Evolutionary conservation across 495 filamentous ascomycete species (phyloP), one percentile per base, ranked within the genome.

Genomic region (Staphylotrichum tortipilum): DNA sequence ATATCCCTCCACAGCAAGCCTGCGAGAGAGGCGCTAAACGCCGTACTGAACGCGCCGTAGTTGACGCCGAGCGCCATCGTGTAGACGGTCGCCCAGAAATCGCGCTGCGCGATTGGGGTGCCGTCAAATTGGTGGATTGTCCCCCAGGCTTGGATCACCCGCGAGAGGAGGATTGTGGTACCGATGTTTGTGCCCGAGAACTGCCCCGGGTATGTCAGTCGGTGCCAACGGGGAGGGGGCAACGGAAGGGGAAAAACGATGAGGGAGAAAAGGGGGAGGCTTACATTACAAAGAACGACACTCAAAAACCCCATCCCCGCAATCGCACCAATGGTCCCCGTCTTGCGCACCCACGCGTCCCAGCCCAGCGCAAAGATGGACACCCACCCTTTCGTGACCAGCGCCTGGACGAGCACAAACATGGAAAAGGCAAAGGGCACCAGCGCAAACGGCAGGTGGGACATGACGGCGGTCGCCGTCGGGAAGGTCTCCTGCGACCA

Each of bases 141-240:
- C 40, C 73, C 60, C 82, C 82, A 84, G 0, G 73, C 65, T 51
- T 84, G 82, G 34, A 85, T 77, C 8, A 85, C 71, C 14, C 81
- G 78, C 10, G 74, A 82, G 14, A 84, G 70, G 5, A 84, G 73
- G 57, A 85, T 84, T 4, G 81, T 81, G 2, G 81, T 83, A 15
- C 82, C 81, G 43, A 84, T 85, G 51, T 85, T 84, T 9, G 81
- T 84, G 12, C 81, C 82, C 10, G 81, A 78, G 51, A 84, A 85
- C 80, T 84, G 57, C n/a, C n/a, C n/a, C 17, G 24, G 21, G 35
- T 22, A 35, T 3, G 7, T 44, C 14, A 33, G 42, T 19, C 44
- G 18, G 14, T 38, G 33, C 4, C 6, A 10, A 11, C 15, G 2
- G 12, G 17, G 18, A 22, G 19, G 14, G 17, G 19, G 18, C 4